Evolutionary conservation across 1,284 basidiomycete genomes (phyloP).

Genomic region (Ustilago bromivora): DNA sequence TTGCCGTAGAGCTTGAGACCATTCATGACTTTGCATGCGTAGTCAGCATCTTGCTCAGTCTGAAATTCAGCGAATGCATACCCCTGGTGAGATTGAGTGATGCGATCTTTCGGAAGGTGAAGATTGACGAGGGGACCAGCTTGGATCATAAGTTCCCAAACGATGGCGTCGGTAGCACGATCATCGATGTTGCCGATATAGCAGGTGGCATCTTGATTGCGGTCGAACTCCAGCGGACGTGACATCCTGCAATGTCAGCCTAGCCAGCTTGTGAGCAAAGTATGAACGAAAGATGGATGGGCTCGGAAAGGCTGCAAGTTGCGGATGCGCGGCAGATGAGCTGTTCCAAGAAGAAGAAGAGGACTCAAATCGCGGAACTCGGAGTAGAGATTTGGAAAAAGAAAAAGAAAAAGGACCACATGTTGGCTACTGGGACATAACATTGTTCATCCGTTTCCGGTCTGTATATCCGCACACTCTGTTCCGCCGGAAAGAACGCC

Average conservation of each 20-base stretch:
- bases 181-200: constrained; percentile 90
- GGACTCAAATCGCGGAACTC: too few species aligned
- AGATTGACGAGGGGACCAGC: constrained; percentile 92
- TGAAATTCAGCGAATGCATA: constrained; percentile 99
- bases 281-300: neutral
- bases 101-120: constrained; percentile 93
- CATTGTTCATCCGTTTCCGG: too few species aligned
- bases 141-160: constrained; percentile 99
- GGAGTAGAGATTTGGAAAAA: too few species aligned
- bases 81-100: constrained; percentile 96
- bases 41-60: constrained; percentile 97
- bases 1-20: constrained; percentile 99
- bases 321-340: neutral
- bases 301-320: neutral
- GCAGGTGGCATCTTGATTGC: constrained; percentile 69
- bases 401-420: too few species aligned
- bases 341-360: too few species aligned
- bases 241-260: constrained; percentile 43
- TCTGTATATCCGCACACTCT: too few species aligned
- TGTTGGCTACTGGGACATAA: too few species aligned
- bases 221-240: constrained; percentile 58
- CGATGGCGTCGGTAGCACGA: constrained; percentile 88
- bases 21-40: constrained; percentile 99
- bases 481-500: too few species aligned
- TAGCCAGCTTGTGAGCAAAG: neutral